phyloP scores from a whole-genome alignment of 345 rosid genomes.

The Bruguiera gymnorhiza region DNA sequence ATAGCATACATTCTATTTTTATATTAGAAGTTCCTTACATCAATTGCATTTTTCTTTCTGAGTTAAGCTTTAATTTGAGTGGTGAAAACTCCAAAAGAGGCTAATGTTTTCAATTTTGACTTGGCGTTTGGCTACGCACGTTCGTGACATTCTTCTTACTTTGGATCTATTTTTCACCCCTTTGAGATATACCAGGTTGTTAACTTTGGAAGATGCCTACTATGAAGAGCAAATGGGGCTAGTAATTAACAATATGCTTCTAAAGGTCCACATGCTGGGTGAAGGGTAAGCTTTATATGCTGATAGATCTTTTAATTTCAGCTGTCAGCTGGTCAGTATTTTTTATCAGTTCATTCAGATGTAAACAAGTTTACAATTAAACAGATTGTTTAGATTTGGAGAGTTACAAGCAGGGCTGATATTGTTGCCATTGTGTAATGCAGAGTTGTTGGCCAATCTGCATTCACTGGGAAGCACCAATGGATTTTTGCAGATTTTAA shows the following conservation, averaged over 20 bases:
- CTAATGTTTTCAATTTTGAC: neutral
- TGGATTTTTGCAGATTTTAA: conserved; percentile 63
- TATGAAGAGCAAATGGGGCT: conserved; percentile 50
- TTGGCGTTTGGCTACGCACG: neutral
- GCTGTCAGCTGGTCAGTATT: too few species aligned
- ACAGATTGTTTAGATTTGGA: neutral
- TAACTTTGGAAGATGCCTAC: conserved; percentile 72
- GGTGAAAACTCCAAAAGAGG: neutral
- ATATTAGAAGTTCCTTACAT: neutral
- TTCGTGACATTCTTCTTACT: conserved; percentile 13
- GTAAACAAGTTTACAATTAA: neutral
- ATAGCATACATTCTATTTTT: neutral
- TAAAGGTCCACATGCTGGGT: conserved; percentile 57
- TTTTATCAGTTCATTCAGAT: too few species aligned
- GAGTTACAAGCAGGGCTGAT: neutral
- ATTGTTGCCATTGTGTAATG: conserved; percentile 4
- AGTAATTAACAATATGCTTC: conserved; percentile 48
- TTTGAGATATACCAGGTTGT: conserved; percentile 49
- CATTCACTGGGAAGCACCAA: conserved; percentile 59
- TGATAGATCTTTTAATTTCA: neutral
- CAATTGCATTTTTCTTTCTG: neutral
- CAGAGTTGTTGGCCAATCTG: conserved; percentile 44
- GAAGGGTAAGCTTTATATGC: conserved; percentile 61
- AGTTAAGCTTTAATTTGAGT: neutral
- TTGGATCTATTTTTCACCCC: conserved; percentile 10